Evolutionary conservation across 176 grass and related monocot genomes (phyloP).

Genomic region (Hyparrhenia diplandra): DNA sequence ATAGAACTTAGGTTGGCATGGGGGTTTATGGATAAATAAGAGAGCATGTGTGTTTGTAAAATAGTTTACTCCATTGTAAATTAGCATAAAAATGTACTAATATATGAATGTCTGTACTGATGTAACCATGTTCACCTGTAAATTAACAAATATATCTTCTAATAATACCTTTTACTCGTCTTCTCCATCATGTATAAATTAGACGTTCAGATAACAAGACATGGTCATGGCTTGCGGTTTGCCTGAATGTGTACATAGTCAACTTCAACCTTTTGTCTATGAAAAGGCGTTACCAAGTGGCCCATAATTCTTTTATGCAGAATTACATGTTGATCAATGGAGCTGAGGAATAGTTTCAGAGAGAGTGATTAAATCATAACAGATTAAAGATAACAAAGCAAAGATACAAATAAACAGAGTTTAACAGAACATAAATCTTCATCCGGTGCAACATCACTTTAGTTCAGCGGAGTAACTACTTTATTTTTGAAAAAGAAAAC

Average conservation of each 20-base stretch:
- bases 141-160: background rate
- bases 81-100: conserved; percentile 18
- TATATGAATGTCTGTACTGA: background rate
- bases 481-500: too few relatives aligned
- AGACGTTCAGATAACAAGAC: background rate
- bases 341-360: background rate
- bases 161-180: background rate
- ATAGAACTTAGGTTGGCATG: background rate
- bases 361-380: background rate
- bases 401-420: background rate
- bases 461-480: background rate
- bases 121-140: conserved; percentile 16
- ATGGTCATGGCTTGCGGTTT: background rate
- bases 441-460: background rate
- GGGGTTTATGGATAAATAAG: conserved; percentile 1
- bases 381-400: background rate
- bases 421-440: background rate
- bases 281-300: background rate
- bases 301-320: background rate
- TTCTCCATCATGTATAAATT: background rate
- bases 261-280: too few relatives aligned
- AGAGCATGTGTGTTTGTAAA: background rate
- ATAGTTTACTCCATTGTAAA: conserved; percentile 23
- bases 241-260: background rate
- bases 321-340: too few relatives aligned